Percentiles rank a stretch among this genome's conserved stretches.
Evolutionary conservation across 2,329 filamentous ascomycete genomes (phyloP).

Genomic region (Delphinella strobiligena): DNA sequence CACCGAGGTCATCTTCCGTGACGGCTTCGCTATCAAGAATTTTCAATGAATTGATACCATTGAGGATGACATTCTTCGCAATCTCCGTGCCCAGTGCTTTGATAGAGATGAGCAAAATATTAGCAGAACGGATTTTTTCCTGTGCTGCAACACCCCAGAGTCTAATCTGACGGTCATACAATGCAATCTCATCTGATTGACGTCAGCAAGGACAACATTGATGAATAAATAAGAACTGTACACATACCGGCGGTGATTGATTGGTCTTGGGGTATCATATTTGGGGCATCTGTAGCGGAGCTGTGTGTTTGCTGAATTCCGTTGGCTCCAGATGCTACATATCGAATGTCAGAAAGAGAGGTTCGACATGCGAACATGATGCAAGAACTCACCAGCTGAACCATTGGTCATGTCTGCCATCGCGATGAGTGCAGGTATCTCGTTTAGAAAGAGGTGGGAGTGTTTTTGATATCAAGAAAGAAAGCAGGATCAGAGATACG

Average conservation of each 20-base stretch:
- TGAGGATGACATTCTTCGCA: slow-evolving; percentile 92
- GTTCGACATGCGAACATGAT: too few relatives aligned
- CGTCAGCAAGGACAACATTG: neutral
- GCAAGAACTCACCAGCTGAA: too few relatives aligned
- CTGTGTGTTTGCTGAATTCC: slow-evolving; percentile 15
- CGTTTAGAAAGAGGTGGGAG: too few relatives aligned
- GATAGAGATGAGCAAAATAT: slow-evolving; percentile 79
- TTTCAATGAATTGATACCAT: slow-evolving; percentile 82
- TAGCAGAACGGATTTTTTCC: slow-evolving; percentile 70
- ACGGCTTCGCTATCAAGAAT: slow-evolving; percentile 69
- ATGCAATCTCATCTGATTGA: slow-evolving; percentile 72
- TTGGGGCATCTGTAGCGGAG: slow-evolving; percentile 23
- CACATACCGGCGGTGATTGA: slow-evolving; percentile 23
- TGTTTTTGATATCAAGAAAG: too few relatives aligned
- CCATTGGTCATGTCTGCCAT: neutral
- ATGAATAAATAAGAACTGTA: neutral
- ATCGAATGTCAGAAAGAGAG: neutral
- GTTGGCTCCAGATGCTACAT: neutral
- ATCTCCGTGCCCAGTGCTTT: slow-evolving; percentile 86
- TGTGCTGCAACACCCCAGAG: slow-evolving; percentile 96
- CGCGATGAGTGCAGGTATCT: too few relatives aligned
- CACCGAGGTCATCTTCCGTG: slow-evolving; percentile 62
- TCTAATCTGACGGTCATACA: slow-evolving; percentile 94
- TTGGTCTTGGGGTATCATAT: slow-evolving; percentile 26
- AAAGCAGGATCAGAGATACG: too few relatives aligned